Percentiles rank a stretch among this genome's conserved stretches.
These are phyloP conservation scores for Melaleuca alternifolia DNA, from an alignment of 345 rosid species.

Conservation along the genomic window DNA sequence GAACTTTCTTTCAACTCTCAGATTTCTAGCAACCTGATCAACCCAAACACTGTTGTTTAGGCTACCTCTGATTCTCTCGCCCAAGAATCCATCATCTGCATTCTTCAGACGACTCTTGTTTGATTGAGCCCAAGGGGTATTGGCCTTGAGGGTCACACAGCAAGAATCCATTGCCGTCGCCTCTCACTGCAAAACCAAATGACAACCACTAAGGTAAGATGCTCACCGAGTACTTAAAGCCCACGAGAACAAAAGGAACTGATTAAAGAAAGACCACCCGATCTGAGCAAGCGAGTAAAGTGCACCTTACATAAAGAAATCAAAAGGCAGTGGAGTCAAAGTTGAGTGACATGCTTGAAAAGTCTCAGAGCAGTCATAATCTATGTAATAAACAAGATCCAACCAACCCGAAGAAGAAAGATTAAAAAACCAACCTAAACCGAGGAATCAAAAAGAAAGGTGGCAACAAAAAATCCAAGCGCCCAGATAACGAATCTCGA, in stretches of 20 bases:
- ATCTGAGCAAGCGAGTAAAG: slow-evolving; percentile 40
- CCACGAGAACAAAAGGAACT: slow-evolving; percentile 1
- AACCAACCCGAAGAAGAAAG: slow-evolving; percentile 16
- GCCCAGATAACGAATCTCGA: slow-evolving; percentile 6
- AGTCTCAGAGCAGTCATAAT: neutral
- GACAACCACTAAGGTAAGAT: neutral
- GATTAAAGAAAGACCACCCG: neutral
- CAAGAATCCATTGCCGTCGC: slow-evolving; percentile 52
- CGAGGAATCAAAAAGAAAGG: neutral
- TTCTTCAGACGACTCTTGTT: slow-evolving; percentile 12
- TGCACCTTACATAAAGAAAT: slow-evolving; percentile 29
- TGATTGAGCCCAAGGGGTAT: slow-evolving; percentile 19
- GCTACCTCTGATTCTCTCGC: slow-evolving; percentile 48
- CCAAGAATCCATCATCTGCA: slow-evolving; percentile 42
- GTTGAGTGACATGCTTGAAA: slow-evolving; percentile 12
- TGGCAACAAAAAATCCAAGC: neutral
- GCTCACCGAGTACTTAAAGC: neutral
- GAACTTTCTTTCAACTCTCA: slow-evolving; percentile 21
- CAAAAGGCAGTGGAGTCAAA: slow-evolving; percentile 7
- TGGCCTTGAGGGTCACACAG: slow-evolving; percentile 31
- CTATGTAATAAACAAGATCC: slow-evolving; percentile 4
- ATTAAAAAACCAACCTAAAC: neutral
- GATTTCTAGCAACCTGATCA: slow-evolving; percentile 18
- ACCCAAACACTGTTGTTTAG: slow-evolving; percentile 11
- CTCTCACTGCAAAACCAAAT: neutral